phyloP scores from a whole-genome alignment of 1,284 basidiomycete species.

The Gymnopus androsaceus region DNA sequence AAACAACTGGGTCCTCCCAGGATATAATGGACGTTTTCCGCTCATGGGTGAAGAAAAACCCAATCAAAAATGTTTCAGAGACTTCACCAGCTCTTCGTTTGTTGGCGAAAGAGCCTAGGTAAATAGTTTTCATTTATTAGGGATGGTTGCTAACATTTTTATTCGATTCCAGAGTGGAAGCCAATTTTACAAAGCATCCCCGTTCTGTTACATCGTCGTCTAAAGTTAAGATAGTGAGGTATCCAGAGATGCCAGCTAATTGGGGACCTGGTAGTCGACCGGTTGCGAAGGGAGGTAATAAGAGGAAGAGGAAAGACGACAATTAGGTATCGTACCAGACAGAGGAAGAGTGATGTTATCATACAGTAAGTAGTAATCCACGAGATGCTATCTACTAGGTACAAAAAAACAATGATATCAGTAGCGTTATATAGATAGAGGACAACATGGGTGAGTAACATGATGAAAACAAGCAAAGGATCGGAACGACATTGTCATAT shows the following conservation, averaged over 20 bases:
- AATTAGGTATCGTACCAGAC: constrained; percentile 11
- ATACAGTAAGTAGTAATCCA: constrained; percentile 10
- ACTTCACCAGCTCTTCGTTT: constrained; percentile 69
- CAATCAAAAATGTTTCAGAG: constrained; percentile 80
- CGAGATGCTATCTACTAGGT: constrained; percentile 4
- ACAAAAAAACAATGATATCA: constrained; percentile 8
- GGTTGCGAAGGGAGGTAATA: constrained; percentile 50
- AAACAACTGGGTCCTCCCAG: constrained; percentile 78
- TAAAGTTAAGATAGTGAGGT: constrained; percentile 80
- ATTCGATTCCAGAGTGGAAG: constrained; percentile 49
- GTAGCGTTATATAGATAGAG: constrained; percentile 8
- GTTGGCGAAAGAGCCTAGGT: constrained; percentile 70
- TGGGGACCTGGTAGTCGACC: constrained; percentile 89
- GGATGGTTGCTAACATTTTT: background rate
- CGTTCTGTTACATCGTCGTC: constrained; percentile 58
- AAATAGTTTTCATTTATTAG: constrained; percentile 25
- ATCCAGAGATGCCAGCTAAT: constrained; percentile 90
- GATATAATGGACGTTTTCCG: constrained; percentile 86
- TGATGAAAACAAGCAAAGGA: constrained; percentile 4
- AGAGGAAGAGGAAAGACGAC: constrained; percentile 32
- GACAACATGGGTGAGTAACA: constrained; percentile 9
- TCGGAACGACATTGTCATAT: constrained; percentile 1
- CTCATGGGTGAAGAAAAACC: constrained; percentile 79
- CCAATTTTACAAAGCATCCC: constrained; percentile 77
- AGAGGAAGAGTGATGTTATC: background rate